A percentile compares a stretch with the other conserved stretches of the same genome.
phyloP scores from a whole-genome alignment of 768 basidiomycete species.

The Tulasnella sp. region DNA sequence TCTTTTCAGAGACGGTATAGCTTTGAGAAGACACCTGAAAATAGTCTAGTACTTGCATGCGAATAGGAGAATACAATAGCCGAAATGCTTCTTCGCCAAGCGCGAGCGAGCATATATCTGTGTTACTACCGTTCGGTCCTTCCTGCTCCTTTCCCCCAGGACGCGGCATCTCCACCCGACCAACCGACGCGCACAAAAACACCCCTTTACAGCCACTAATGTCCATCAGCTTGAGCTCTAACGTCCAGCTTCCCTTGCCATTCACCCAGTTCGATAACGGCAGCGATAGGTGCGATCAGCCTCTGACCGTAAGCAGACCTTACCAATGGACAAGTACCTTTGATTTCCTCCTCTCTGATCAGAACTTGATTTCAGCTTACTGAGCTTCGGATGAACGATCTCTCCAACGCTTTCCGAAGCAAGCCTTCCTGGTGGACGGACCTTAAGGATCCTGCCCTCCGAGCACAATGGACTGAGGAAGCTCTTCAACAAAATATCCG shows the following conservation, averaged over 20 bases:
- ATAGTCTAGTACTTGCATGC: neutral
- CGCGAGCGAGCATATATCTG: neutral
- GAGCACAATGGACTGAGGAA: conserved; percentile 21
- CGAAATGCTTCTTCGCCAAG: neutral
- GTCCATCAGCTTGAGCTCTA: conserved; percentile 3
- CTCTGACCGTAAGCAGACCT: neutral
- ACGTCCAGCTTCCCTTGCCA: neutral
- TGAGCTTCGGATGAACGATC: conserved; percentile 17
- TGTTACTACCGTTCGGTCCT: neutral
- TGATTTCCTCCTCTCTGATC: neutral
- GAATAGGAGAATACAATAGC: neutral
- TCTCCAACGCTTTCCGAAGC: conserved; percentile 1
- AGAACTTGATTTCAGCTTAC: neutral
- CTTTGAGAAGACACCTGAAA: neutral
- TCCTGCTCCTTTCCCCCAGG: neutral
- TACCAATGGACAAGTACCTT: neutral
- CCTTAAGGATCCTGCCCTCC: conserved; percentile 10
- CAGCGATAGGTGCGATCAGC: neutral
- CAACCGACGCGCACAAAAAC: neutral
- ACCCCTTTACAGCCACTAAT: neutral
- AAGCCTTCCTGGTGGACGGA: conserved; percentile 31
- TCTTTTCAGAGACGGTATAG: neutral
- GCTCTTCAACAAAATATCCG: conserved; percentile 6
- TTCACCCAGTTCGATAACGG: neutral
- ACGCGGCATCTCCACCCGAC: neutral